Percentiles rank a stretch among this genome's conserved stretches.
Conservation (phyloP, 208 protist species). For the Blechomonas ayalai region DNA sequence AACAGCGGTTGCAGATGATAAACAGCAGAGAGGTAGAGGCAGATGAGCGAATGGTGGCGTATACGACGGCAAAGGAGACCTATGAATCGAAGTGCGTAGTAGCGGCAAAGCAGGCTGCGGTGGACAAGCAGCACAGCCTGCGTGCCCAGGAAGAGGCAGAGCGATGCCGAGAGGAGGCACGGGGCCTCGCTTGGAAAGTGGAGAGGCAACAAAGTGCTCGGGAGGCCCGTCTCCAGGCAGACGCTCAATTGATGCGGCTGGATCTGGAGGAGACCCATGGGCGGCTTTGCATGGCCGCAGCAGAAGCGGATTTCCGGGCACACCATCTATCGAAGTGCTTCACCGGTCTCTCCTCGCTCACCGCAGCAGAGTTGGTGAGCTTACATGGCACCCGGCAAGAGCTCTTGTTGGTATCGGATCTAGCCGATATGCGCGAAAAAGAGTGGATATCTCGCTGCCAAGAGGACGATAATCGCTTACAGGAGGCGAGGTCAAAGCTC, state of each 20-base stretch:
- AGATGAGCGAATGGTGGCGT: too few species aligned
- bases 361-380: constrained; percentile 1
- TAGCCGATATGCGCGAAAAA: constrained; percentile 15
- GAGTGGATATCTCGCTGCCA: constrained; percentile 12
- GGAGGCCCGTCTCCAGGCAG: constrained; percentile 8
- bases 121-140: constrained; percentile 11
- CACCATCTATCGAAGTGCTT: constrained; percentile 8
- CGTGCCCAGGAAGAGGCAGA: constrained; percentile 5
- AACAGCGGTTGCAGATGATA: constrained; percentile 8
- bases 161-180: constrained; percentile 8
- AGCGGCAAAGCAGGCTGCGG: constrained; percentile 11
- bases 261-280: constrained; percentile 7
- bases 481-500: constrained; percentile 8
- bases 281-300: constrained; percentile 8
- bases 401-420: constrained; percentile 5
- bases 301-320: constrained; percentile 3
- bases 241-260: constrained; percentile 10
- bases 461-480: constrained; percentile 11
- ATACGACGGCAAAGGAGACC: too few species aligned
- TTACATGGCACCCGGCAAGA: constrained; percentile 4
- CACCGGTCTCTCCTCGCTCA: constrained; percentile 2
- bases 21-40: constrained; percentile 8
- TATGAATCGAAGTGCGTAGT: constrained; percentile 12
- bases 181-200: not conserved
- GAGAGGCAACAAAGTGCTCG: constrained; percentile 5